Evolutionary conservation across 2,329 filamentous ascomycete species (phyloP).

Genomic region (Penicillium sp.): DNA sequence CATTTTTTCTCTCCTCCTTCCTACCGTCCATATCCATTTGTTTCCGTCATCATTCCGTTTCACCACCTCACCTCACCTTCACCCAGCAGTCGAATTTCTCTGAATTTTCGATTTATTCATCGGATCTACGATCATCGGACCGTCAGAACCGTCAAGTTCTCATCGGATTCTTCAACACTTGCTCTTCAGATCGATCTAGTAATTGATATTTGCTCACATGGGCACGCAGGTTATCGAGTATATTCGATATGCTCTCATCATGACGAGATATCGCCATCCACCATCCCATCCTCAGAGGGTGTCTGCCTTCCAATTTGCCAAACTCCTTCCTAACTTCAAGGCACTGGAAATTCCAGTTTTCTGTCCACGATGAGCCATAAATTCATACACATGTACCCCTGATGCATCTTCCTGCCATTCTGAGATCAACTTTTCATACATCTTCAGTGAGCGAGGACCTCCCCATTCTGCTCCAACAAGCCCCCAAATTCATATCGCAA

Average conservation of each 20-base stretch:
- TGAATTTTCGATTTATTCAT: too few species aligned
- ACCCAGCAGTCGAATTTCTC: too few species aligned
- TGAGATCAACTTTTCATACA: neutral
- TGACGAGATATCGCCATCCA: slow-evolving; percentile 22
- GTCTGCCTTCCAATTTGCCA: neutral
- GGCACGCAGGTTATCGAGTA: neutral
- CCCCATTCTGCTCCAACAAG: slow-evolving; percentile 31
- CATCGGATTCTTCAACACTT: too few species aligned
- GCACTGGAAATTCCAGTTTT: neutral
- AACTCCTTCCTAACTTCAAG: neutral
- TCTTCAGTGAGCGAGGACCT: slow-evolving; percentile 26
- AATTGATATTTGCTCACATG: neutral
- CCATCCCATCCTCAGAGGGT: neutral
- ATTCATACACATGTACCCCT: slow-evolving; percentile 21
- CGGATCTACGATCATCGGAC: too few species aligned
- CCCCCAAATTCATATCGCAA: slow-evolving; percentile 28
- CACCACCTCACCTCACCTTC: too few species aligned
- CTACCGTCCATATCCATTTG: too few species aligned
- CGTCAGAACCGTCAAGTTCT: too few species aligned
- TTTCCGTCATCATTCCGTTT: too few species aligned
- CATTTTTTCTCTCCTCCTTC: too few species aligned
- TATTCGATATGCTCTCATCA: slow-evolving; percentile 17
- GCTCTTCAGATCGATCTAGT: too few species aligned
- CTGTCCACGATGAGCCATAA: slow-evolving; percentile 17
- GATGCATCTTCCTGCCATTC: neutral